Base-by-base conservation (phyloP, 1,139 yeast species). In the Blastobotrys proliferans region DNA sequence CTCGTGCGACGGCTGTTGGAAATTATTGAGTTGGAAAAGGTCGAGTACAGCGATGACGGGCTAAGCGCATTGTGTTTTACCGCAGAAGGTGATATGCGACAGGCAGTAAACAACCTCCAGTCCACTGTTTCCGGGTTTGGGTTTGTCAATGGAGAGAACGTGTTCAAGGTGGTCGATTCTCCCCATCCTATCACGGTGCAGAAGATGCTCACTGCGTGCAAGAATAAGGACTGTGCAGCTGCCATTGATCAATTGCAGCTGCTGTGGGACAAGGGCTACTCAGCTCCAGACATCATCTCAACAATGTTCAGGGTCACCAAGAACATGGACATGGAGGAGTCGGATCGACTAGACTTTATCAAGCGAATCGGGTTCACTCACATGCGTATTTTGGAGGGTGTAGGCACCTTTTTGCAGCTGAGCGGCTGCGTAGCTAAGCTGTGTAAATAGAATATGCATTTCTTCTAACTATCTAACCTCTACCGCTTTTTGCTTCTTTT, bases 71-170 rank as follows among this genome's bases (percentile, higher is more conserved):
- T 92, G 49, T 79, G 94, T n/a, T 92, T 92, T 67, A 83, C 97
- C 0, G 94, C 97, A 0, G 99, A 92, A 62, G 98, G 98, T 45
- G 99, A 92, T 61, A 92, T 94, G 98, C 77, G 99, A 65, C 98
- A 92, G 63, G 98, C 98, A 0, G 77, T 94, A 41, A 94, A 94
- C 59, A 92, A 92, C 62, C 63, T 92, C 46, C 98, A 92, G 60
- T 82, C 95, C 60, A 88, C 97, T 0, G 94, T 82, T 22, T 88
- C 96, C 1, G 98, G 98, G 1, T 90, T 90, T 66, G 92, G 86
- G 1, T 74, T 85, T 51, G 97, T 92, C 13, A 84, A 81, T 57
- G 92, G 88, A 41, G 85, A 85, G 32, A 92, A 90, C 58, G 98
- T 92, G 17, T 92, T 88, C 70, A 87, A 85, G 61, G 86, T 92